phyloP scores from a whole-genome alignment of 306 rosid species.

The Vigna hirtella region DNA sequence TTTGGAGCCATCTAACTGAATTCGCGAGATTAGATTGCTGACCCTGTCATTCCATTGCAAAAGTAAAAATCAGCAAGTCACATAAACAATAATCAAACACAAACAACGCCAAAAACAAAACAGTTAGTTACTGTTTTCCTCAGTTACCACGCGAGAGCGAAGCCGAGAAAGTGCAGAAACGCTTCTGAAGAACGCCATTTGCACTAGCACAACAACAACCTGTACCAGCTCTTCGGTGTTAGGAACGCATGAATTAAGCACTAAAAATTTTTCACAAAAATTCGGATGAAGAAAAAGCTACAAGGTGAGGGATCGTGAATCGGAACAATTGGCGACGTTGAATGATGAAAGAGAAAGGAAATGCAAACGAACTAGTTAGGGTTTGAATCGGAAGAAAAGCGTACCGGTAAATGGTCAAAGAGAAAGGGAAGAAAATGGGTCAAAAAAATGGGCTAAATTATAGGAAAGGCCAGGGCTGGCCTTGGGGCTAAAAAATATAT shows the following conservation, averaged over 20 bases:
- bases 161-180: constrained; percentile 76
- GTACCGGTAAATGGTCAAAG: constrained; percentile 33
- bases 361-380: background rate
- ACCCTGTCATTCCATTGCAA: constrained; percentile 57
- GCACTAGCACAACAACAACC: constrained; percentile 40
- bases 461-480: no score
- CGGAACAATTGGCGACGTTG: background rate
- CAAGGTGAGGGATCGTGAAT: constrained; percentile 19
- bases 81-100: constrained; percentile 11
- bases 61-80: background rate
- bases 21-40: constrained; percentile 73
- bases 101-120: background rate
- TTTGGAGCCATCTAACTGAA: constrained; percentile 90
- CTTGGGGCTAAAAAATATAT: no score
- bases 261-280: background rate
- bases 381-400: constrained; percentile 23
- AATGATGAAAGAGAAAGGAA: background rate
- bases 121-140: background rate
- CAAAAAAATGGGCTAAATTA: no score
- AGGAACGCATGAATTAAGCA: background rate
- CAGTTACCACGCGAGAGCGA: constrained; percentile 81
- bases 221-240: constrained; percentile 21
- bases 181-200: constrained; percentile 68
- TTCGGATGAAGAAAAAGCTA: background rate
- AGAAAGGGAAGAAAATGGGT: constrained; percentile 6